phyloP scores from a whole-genome alignment of 106 monocot genomes.

The Dactylorhiza incarnata region DNA sequence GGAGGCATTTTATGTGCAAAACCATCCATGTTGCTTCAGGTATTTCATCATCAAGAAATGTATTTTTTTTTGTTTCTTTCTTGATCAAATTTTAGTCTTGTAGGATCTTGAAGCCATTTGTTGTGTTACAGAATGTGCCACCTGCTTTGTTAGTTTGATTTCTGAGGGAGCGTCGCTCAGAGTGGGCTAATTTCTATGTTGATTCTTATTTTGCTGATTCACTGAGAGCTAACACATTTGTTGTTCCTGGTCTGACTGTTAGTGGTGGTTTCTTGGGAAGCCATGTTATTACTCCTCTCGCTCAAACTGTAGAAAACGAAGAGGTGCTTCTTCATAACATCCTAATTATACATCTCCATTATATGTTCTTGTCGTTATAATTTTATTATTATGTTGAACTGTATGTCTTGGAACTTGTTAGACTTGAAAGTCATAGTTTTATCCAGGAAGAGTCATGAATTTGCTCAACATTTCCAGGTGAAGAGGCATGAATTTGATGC shows the following conservation, averaged over 20 bases:
- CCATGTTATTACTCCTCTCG: too few species aligned
- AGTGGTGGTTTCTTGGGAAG: too few species aligned
- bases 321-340: too few species aligned
- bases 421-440: conserved; percentile 59
- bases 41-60: background rate
- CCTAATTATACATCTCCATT: too few species aligned
- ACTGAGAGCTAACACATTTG: conserved; percentile 50
- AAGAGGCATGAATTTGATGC: too few species aligned
- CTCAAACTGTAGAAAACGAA: too few species aligned
- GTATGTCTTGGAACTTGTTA: conserved; percentile 72
- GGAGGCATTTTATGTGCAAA: conserved; percentile 55
- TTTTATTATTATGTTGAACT: background rate
- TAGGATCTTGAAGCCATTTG: background rate
- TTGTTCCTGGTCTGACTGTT: conserved; percentile 41
- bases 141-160: too few species aligned
- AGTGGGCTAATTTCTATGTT: conserved; percentile 74
- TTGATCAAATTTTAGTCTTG: background rate
- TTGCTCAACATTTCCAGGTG: too few species aligned
- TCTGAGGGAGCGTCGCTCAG: conserved; percentile 76
- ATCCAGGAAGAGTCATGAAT: conserved; percentile 57
- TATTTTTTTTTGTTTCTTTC: background rate
- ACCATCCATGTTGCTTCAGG: conserved; percentile 62
- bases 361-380: background rate
- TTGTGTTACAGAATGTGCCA: conserved; percentile 68
- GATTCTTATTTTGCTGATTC: conserved; percentile 72